Base-by-base conservation (phyloP, 805 yeast genomes). In the Candida pini region DNA sequence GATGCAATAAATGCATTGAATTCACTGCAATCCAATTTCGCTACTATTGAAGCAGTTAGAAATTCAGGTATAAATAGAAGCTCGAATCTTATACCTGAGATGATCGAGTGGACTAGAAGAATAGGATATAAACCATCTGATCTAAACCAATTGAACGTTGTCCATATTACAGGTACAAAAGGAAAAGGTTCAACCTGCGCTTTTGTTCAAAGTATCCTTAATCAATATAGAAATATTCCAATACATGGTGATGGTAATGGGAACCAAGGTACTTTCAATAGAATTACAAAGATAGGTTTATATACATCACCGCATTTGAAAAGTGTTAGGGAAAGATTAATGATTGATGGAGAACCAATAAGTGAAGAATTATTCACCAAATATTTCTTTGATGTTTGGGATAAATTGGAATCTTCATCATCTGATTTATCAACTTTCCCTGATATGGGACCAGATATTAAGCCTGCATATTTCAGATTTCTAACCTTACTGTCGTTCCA, bases 161-260 rank as follows among this genome's bases (percentile, higher is more conserved):
- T 92, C 27, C 99, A 92, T 53, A 81, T 94, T 24, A 89, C 99
- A 0, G 99, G 99, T 15, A 92, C 99, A 1, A 92, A 92, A 57
- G 99, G 99, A 10, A 92, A 92, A 62, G 99, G 99, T 1, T 88
- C 97, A 1, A 90, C 97, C 0, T 90, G 97, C 60, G 96, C 98
- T 0, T 92, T 92, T 54, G 76, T 88, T 3, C 84, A 85, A 49
- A 77, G 92, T 3, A 86, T 94, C 26, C 59, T 94, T 41, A 52
- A 60, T 6, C 86, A 86, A 53, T 86, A 86, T 49, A 63, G 60
- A 41, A 44, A 26, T 18, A 15, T 21, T 13, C 20, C 21, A 21
- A 17, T 27, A 14, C 25, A 14, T 19, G 9, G 58, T 42, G 8
- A 31, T 17, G 10, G 29, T 26, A 21, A 27, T 16, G 7, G 30